Percentiles rank a stretch among this genome's conserved stretches.
These are phyloP conservation scores for Chalciporus sp. DNA, from an alignment of 1,284 basidiomycete genomes.

Conservation along the genomic window DNA sequence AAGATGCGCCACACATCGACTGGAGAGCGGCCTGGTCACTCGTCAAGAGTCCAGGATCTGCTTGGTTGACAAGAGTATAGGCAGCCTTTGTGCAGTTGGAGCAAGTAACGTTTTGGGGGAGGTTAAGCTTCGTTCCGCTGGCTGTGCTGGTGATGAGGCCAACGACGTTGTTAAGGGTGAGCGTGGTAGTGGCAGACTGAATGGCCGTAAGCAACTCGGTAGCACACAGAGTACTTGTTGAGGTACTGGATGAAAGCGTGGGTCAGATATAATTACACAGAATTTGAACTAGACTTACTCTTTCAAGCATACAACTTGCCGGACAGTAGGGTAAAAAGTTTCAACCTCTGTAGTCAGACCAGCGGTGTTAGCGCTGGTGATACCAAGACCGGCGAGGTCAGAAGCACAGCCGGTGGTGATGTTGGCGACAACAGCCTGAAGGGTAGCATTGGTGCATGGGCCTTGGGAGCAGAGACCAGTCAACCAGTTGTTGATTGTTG, in stretches of 20 bases:
- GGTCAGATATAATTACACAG: background rate
- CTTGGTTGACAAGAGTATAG: constrained; percentile 38
- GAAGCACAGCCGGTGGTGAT: constrained; percentile 52
- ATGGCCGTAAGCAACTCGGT: constrained; percentile 51
- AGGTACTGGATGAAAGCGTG: constrained; percentile 32
- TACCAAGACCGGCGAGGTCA: constrained; percentile 44
- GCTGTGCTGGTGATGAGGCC: constrained; percentile 13
- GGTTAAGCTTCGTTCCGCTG: constrained; percentile 8
- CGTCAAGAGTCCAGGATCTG: constrained; percentile 33
- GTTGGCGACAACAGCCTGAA: constrained; percentile 45
- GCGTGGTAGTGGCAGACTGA: constrained; percentile 35
- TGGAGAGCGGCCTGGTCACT: constrained; percentile 19
- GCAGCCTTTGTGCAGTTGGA: constrained; percentile 50
- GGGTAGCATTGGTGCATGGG: constrained; percentile 59
- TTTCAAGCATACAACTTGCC: constrained; percentile 54
- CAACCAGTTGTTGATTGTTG: constrained; percentile 59
- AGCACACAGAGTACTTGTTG: constrained; percentile 50
- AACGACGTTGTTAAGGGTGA: constrained; percentile 21
- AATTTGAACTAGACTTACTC: constrained; percentile 46
- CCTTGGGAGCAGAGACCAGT: constrained; percentile 52
- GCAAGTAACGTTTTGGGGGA: constrained; percentile 43
- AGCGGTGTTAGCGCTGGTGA: constrained; percentile 7
- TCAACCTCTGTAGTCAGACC: constrained; percentile 33
- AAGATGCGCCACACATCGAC: constrained; percentile 44
- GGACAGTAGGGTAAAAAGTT: constrained; percentile 49